These are phyloP conservation scores for Blastobotrys peoriensis DNA, from an alignment of 805 yeast genomes.

Conservation along the genomic window DNA sequence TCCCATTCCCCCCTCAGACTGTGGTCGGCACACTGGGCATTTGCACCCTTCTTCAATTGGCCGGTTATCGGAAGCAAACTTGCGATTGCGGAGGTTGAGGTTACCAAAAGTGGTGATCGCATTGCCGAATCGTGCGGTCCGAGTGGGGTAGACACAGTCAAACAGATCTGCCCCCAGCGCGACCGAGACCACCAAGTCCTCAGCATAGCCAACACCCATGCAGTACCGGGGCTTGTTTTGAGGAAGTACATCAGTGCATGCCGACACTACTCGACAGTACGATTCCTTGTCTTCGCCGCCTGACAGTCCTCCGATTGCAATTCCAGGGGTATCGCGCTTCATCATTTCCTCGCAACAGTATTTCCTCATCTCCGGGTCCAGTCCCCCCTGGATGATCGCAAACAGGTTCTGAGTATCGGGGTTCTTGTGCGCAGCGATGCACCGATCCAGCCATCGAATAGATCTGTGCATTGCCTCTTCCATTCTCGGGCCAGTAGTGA, in stretches of 20 bases:
- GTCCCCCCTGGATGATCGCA: constrained; percentile 42
- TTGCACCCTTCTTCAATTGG: constrained; percentile 37
- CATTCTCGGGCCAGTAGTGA: constrained; percentile 40
- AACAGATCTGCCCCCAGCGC: constrained; percentile 43
- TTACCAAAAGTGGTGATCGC: constrained; percentile 37
- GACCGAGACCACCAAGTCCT: constrained; percentile 40
- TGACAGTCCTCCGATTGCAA: constrained; percentile 43
- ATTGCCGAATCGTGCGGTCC: constrained; percentile 41
- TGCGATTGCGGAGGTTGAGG: constrained; percentile 32
- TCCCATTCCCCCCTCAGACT: constrained; percentile 31
- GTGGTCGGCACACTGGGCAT: constrained; percentile 36
- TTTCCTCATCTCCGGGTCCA: constrained; percentile 34
- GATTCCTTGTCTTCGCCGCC: constrained; percentile 40
- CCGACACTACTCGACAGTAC: constrained; percentile 36
- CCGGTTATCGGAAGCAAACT: constrained; percentile 30
- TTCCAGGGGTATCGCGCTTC: constrained; percentile 40
- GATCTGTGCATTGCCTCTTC: constrained; percentile 42
- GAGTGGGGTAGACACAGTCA: constrained; percentile 42
- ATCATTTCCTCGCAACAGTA: constrained; percentile 39
- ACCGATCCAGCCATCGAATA: constrained; percentile 40
- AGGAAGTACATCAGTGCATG: constrained; percentile 38
- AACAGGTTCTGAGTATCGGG: constrained; percentile 39
- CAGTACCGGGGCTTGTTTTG: constrained; percentile 38
- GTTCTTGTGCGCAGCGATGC: constrained; percentile 38
- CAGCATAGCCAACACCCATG: constrained; percentile 46